A percentile compares a stretch with the other conserved stretches of the same genome.
These are phyloP conservation scores for Platanthera guangdongensis DNA, from an alignment of 106 monocot genomes.

Conservation along the genomic window DNA sequence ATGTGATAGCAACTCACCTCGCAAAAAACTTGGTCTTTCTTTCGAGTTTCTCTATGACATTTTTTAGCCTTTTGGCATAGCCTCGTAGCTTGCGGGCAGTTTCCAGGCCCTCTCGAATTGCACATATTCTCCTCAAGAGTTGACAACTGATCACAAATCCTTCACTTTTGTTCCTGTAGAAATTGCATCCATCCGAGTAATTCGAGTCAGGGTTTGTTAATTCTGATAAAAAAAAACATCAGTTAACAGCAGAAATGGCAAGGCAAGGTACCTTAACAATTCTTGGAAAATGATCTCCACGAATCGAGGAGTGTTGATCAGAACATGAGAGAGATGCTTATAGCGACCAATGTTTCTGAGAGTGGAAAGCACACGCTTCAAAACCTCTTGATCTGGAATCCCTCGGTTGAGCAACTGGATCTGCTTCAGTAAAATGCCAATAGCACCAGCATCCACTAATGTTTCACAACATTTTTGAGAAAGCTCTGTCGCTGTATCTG, in stretches of 20 bases:
- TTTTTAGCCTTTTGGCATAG: conserved; percentile 17
- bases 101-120: conserved; percentile 20
- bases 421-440: conserved; percentile 42
- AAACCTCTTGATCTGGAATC: conserved; percentile 46
- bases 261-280: conserved; percentile 33
- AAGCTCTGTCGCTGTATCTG: conserved; percentile 42
- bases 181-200: not conserved
- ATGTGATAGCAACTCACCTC: conserved; percentile 15
- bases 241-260: no score
- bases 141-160: conserved; percentile 38
- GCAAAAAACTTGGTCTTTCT: conserved; percentile 29
- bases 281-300: conserved; percentile 45
- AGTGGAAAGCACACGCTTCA: conserved; percentile 40
- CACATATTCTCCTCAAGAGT: conserved; percentile 31
- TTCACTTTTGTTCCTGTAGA: conserved; percentile 44
- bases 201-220: no score
- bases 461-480: conserved; percentile 48
- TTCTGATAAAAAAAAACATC: no score
- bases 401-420: conserved; percentile 39
- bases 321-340: conserved; percentile 15
- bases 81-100: conserved; percentile 8
- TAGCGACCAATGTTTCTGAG: conserved; percentile 38
- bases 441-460: conserved; percentile 42
- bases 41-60: conserved; percentile 26
- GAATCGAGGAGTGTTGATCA: conserved; percentile 21